Evolutionary conservation across 805 yeast genomes (phyloP), one percentile per base, ranked within the genome.

Genomic region (Lipomyces yamadae): DNA sequence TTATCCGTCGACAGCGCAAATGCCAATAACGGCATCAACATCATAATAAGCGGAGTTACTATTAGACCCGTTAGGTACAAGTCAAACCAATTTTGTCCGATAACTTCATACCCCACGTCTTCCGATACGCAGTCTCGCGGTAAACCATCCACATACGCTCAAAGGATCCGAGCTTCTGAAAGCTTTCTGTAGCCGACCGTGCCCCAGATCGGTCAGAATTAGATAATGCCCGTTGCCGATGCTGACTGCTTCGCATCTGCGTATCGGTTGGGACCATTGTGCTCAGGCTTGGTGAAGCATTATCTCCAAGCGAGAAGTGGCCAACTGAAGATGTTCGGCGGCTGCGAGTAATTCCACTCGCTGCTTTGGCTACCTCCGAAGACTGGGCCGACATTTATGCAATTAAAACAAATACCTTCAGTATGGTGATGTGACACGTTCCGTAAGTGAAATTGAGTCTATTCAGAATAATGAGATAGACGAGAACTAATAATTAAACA

Each of bases 301-400:
- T 86, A 74, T 91, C 96, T 32, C 97, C 97, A 3, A 92, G 78
- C 61, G 86, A 83, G 61, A 91, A 85, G 45, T 84, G 82, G 2
- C 97, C 96, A 15, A 92, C 88, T 0, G 93, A 88, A 0, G 95
- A 88, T 8, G 85, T 82, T 71, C 92, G 78, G 70, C 83, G 73
- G 29, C 15, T 34, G 32, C 55, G 55, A 7, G 55, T 52, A 10
- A 34, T 24, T 42, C 48, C 48, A 42, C 48, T 42, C 48, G 48
- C 48, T 42, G 8, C n/a, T 42, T 24, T 24, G 24, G 10, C 48
- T 8, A 24, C 48, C 10, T 42, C 24, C n/a, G 48, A 42, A 15
- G 48, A 42, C 8, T 15, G 48, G 18, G 48, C n/a, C 24, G 48
- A 42, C 48, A 42, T 42, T 42, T 42, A 42, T 42, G n/a, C 5